Conservation (phyloP, 1,284 basidiomycete genomes). For the Coniophora puteana region DNA sequence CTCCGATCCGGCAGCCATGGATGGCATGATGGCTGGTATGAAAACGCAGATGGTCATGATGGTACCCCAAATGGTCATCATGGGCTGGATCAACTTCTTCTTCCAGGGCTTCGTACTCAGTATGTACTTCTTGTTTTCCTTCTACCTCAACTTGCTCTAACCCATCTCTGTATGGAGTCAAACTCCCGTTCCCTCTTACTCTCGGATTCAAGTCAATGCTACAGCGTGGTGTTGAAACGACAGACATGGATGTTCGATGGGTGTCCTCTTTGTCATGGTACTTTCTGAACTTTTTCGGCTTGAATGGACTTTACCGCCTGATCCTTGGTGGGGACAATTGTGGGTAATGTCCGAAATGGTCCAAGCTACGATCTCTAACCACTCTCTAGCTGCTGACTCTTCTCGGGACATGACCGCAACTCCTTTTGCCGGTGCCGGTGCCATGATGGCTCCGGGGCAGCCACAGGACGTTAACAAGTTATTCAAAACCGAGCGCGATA, state of each 20-base stretch:
- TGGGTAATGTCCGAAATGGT: slow-evolving; percentile 35
- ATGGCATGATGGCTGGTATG: slow-evolving; percentile 98
- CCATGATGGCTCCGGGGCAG: slow-evolving; percentile 47
- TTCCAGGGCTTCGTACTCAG: slow-evolving; percentile 98
- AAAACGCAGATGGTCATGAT: slow-evolving; percentile 99
- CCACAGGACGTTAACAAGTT: slow-evolving; percentile 87
- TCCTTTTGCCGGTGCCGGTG: slow-evolving; percentile 65
- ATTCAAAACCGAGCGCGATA: slow-evolving; percentile 91
- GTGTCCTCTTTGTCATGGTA: slow-evolving; percentile 99
- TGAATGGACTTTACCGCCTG: slow-evolving; percentile 93
- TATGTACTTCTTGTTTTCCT: slow-evolving; percentile 44
- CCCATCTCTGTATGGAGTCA: slow-evolving; percentile 55
- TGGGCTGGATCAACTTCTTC: slow-evolving; percentile 99
- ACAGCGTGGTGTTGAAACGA: slow-evolving; percentile 92
- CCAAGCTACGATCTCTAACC: slow-evolving; percentile 11
- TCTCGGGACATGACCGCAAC: slow-evolving; percentile 71
- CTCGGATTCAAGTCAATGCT: slow-evolving; percentile 99
- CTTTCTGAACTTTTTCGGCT: slow-evolving; percentile 97
- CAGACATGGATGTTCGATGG: slow-evolving; percentile 98
- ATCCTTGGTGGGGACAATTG: slow-evolving; percentile 91
- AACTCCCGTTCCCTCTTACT: slow-evolving; percentile 95
- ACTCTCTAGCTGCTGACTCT: slow-evolving; percentile 64
- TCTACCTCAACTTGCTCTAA: neutral
- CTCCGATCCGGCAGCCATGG: slow-evolving; percentile 89
- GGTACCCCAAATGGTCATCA: slow-evolving; percentile 97